These are phyloP conservation scores for Theobroma cacao DNA, from an alignment of 345 rosid species.

Conservation along the genomic window DNA sequence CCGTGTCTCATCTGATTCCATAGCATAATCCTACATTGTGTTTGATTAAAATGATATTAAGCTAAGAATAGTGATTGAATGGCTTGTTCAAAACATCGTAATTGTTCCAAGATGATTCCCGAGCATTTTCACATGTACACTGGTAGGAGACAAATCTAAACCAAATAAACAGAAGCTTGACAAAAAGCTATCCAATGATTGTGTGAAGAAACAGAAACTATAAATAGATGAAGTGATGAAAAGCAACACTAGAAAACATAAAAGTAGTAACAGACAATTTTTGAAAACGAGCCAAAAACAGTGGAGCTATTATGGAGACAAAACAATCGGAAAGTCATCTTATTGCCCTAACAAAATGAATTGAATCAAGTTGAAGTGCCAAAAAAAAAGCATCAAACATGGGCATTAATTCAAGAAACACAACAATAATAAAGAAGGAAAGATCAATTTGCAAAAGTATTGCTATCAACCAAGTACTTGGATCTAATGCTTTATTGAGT, in stretches of 20 bases:
- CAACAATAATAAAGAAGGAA: background rate
- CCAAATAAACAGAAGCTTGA: background rate
- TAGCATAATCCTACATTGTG: constrained; percentile 69
- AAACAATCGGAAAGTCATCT: background rate
- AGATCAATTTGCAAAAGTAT: background rate
- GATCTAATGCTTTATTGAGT: background rate
- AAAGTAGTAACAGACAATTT: background rate
- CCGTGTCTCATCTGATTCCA: constrained; percentile 88
- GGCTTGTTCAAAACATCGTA: background rate
- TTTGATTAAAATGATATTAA: background rate
- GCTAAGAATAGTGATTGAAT: background rate
- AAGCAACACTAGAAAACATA: background rate
- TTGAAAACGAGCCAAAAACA: background rate
- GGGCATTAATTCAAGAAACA: background rate
- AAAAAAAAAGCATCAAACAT: constrained; percentile 11
- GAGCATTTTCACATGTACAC: background rate
- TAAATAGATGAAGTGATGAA: background rate
- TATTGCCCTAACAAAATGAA: background rate
- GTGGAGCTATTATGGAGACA: background rate
- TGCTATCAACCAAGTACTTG: background rate
- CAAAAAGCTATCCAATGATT: background rate
- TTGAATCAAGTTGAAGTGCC: background rate
- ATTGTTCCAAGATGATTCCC: background rate
- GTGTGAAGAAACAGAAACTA: background rate
- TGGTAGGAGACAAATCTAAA: background rate